Conservation (phyloP, 2,329 filamentous ascomycete species). For the Penicillium concentricum region DNA sequence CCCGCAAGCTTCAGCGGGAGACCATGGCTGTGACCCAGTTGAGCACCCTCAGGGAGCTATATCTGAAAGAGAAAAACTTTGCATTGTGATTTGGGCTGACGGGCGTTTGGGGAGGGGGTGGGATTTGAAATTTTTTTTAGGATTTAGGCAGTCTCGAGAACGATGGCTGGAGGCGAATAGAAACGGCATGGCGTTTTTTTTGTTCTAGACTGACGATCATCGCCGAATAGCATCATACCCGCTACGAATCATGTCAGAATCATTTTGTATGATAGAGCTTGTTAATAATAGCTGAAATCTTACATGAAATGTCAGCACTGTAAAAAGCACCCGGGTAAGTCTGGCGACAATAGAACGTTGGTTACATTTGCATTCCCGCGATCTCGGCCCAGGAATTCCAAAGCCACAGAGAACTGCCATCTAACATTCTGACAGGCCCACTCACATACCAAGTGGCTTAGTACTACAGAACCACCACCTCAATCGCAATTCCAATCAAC, state of each 20-base stretch:
- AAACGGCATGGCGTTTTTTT: background rate
- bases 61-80: conserved; percentile 38
- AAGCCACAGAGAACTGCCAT: background rate
- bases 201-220: background rate
- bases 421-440: background rate
- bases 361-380: background rate
- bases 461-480: background rate
- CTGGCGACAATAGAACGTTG: background rate
- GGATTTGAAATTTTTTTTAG: background rate
- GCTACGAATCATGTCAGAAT: background rate
- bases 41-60: conserved; percentile 39
- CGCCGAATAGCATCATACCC: background rate
- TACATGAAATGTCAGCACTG: background rate
- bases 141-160: background rate
- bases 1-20: conserved; percentile 48
- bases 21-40: conserved; percentile 41
- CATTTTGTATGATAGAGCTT: background rate
- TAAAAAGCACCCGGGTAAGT: background rate
- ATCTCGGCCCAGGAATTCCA: too few species aligned
- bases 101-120: background rate
- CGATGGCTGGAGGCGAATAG: background rate
- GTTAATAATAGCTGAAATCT: background rate
- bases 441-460: background rate
- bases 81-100: conserved; percentile 27
- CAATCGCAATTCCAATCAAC: background rate